Base-by-base conservation (phyloP, 2,329 filamentous ascomycete species). In the Apiospora arundinis region DNA sequence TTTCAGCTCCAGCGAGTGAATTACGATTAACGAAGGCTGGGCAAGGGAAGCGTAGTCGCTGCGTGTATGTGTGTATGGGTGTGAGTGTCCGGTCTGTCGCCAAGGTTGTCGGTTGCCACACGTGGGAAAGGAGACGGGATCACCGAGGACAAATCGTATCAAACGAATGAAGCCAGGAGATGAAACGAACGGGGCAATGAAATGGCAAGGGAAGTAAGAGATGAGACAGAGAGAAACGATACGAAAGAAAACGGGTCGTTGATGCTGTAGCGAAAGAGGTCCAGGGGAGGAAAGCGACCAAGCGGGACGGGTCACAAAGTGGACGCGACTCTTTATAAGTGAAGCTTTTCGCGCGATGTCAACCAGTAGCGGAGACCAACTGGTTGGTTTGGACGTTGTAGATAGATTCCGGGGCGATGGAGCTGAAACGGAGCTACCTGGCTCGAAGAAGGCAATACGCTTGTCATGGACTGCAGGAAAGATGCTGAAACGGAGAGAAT, bases 401-500 rank as follows among this genome's bases (percentile, higher is more conserved):
- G 74, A 77, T 73, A 78, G 75, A 77, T 80, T 75, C 77, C 77
- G 80, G 78, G 76, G 79, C 73, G 72, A 66, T 73, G 78, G 78
- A 77, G 79, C 77, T 80, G 79, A 81, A 80, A 80, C 79, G 76
- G 73, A 79, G 75, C 77, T 74, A 75, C 75, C 76, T 75, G 76
- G 73, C 74, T 74, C 69, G 70, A 70, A 56, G 68, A 67, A 70
- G 76, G 75, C 74, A 71, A 70, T 56, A 80, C 78, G 74, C 80
- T 76, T 75, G 78, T 74, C 76, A 78, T 75, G 73, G 75, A 77
- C 76, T 74, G 76, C 77, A 77, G 77, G 75, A 78, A 74, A 74
- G 78, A 80, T 79, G 80, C 82, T 88, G 87, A 89, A 89, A 89
- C 87, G 78, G 74, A 76, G 78, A 79, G 80, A 74, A 80, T 84